A percentile compares a stretch with the other conserved stretches of the same genome.
Conservation (phyloP, 2,329 filamentous ascomycete species). For the Xylariomycetidae sp. region DNA sequence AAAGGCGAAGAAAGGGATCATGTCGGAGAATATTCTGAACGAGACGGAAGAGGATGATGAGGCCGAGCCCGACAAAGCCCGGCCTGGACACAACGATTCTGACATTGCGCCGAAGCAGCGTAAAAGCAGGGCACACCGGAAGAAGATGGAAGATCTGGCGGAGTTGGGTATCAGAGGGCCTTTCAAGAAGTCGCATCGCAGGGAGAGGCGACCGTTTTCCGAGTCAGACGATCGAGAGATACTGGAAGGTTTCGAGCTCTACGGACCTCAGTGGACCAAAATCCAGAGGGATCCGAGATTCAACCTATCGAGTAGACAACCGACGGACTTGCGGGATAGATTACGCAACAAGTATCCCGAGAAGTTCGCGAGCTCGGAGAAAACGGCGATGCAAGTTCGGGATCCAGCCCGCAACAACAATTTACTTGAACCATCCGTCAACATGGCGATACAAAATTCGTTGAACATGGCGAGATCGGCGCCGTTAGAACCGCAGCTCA, state of each 20-base stretch:
- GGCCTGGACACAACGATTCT: constrained; percentile 23
- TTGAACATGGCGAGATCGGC: constrained; percentile 33
- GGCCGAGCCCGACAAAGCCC: constrained; percentile 16
- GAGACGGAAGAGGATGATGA: constrained; percentile 37
- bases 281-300: constrained; percentile 56
- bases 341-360: constrained; percentile 59
- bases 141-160: constrained; percentile 48
- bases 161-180: constrained; percentile 56
- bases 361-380: constrained; percentile 51
- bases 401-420: constrained; percentile 34
- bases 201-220: constrained; percentile 55
- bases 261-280: constrained; percentile 60
- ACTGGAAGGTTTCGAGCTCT: constrained; percentile 50
- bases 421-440: constrained; percentile 46
- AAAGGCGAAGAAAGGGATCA: constrained; percentile 42
- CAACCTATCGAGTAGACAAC: constrained; percentile 51
- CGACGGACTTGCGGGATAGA: constrained; percentile 57
- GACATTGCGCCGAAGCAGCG: constrained; percentile 36
- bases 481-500: constrained; percentile 33
- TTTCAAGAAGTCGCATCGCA: constrained; percentile 55
- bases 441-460: constrained; percentile 42
- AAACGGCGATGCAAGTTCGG: constrained; percentile 42
- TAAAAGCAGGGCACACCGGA: constrained; percentile 49
- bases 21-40: constrained; percentile 52
- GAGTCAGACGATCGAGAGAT: constrained; percentile 59